These are phyloP conservation scores for Lophium mytilinum DNA, from an alignment of 495 filamentous ascomycete genomes.

Conservation along the genomic window DNA sequence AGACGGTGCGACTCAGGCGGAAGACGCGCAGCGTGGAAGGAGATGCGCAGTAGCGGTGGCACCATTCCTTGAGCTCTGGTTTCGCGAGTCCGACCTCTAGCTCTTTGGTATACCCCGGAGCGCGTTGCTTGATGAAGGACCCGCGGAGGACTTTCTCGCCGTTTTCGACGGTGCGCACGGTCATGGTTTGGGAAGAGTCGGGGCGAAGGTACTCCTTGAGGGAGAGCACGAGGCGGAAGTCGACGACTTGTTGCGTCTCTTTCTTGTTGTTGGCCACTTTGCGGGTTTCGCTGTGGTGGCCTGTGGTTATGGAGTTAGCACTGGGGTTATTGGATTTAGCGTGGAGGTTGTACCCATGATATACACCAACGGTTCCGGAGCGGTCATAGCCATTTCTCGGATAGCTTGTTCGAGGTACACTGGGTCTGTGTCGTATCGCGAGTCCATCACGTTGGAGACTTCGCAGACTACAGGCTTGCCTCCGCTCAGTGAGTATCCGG, in stretches of 20 bases:
- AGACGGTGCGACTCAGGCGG: conserved; percentile 40
- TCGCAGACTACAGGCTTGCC: conserved; percentile 7
- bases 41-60: conserved; percentile 46
- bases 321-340: neutral
- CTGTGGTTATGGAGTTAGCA: neutral
- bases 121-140: conserved; percentile 21
- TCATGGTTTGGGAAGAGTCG: conserved; percentile 1
- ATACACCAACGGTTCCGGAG: conserved; percentile 34
- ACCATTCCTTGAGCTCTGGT: conserved; percentile 44
- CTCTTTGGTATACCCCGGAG: conserved; percentile 20
- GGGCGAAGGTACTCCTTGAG: conserved; percentile 40
- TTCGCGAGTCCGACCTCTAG: conserved; percentile 18
- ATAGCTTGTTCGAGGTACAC: conserved; percentile 38
- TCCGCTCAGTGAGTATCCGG: neutral
- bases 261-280: conserved; percentile 41
- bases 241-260: conserved; percentile 36
- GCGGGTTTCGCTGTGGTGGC: conserved; percentile 37
- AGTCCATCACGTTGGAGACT: conserved; percentile 19
- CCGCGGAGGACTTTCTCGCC: conserved; percentile 29
- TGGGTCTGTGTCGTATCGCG: conserved; percentile 37
- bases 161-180: conserved; percentile 22
- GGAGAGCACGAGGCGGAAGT: conserved; percentile 46
- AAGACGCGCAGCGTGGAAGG: conserved; percentile 45
- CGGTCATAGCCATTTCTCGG: conserved; percentile 8
- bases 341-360: conserved; percentile 35